Conservation (phyloP, 192 early-diverging fungal species). For the Paraglomus brasilianum region DNA sequence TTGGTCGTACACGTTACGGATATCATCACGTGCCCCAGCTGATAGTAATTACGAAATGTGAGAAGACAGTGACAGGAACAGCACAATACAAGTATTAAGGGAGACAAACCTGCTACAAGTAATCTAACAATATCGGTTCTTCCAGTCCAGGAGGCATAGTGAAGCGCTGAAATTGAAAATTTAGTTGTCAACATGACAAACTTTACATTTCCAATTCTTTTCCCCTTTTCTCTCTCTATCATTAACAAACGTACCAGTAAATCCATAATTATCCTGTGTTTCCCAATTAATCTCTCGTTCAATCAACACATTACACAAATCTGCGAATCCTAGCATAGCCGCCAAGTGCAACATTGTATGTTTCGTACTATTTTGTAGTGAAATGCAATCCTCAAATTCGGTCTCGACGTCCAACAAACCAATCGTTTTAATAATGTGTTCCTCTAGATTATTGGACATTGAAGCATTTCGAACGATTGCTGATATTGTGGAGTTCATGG, state of each 20-base stretch:
- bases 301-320: constrained; percentile 46
- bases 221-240: not conserved
- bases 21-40: constrained; percentile 20
- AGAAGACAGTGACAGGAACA: not conserved
- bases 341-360: constrained; percentile 67
- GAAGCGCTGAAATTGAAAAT: constrained; percentile 45
- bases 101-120: constrained; percentile 40
- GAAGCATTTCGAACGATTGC: constrained; percentile 29
- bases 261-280: constrained; percentile 58
- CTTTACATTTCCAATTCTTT: not conserved
- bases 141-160: constrained; percentile 64
- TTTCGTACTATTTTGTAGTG: constrained; percentile 37
- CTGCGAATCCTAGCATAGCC: constrained; percentile 56
- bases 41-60: not conserved
- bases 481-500: constrained; percentile 35
- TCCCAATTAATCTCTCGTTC: constrained; percentile 49
- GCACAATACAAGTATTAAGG: not conserved
- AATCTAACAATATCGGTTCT: constrained; percentile 48
- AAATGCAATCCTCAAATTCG: constrained; percentile 34
- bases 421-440: constrained; percentile 41
- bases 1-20: constrained; percentile 21
- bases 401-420: constrained; percentile 45
- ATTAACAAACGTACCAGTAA: constrained; percentile 40
- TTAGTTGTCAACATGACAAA: not conserved
- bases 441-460: constrained; percentile 42